Evolutionary conservation across 768 basidiomycete genomes (phyloP), one percentile per base, ranked within the genome.

Genomic region (Lyophyllum decastes): DNA sequence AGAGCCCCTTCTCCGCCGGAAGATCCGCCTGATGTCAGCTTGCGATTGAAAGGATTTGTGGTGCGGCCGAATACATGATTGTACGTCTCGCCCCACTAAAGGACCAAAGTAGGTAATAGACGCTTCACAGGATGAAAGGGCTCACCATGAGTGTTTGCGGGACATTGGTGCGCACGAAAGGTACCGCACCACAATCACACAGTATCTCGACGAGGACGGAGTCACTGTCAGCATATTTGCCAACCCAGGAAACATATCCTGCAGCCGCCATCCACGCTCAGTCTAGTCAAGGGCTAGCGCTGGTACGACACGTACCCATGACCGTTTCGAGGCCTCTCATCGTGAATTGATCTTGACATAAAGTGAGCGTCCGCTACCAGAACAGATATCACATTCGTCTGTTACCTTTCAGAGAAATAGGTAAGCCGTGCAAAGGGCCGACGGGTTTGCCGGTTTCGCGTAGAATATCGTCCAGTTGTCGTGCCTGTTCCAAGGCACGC

Each of bases 1-100:
- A 89, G 72, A 0, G 87, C 86, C 9, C 83, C 83, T 71, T 89
- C 88, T 0, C 88, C 88, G 1, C 88, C 88, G 1, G 82, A 83
- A 0, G 85, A 87, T 2, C 88, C 88, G 1, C 88, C 88, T 2
- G 78, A 73, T 1, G 83, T 86, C 34, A 87, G 72, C 0, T 72
- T 70, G 2, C 79, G 74, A 62, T 87, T 87, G 61, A 78, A 80
- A 0, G 87, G 87, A 62, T 89, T 87, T 27, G 74, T 61, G 5
- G 88, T 87, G 1, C 84, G 77, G 2, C 86, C 87, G 61, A 81
- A 89, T 3, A 88, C 76, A 61, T 83, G 73, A 67, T 88, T 89
- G 66, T 77, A 74, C 0, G 85, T 83, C 66, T 90, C 88, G 0
- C 82, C 79, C 76, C 75, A 77, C 75, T 77, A 51, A 16, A 33